phyloP scores from a whole-genome alignment of 345 rosid genomes.

The Boechera retrofracta region DNA sequence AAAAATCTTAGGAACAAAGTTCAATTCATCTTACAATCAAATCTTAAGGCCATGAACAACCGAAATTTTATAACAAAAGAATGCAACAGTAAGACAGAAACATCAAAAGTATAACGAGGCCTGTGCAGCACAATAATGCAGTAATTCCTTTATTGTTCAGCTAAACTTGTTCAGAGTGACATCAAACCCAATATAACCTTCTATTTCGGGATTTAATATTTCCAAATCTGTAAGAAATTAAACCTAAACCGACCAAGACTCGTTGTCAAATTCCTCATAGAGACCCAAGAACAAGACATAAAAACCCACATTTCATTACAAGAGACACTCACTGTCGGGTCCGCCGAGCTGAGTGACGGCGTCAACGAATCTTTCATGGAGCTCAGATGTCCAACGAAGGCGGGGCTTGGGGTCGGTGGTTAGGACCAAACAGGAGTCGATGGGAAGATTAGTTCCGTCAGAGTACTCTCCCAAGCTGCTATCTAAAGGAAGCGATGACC shows the following conservation, averaged over 20 bases:
- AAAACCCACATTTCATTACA: not conserved
- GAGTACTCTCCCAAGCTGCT: conserved; percentile 53
- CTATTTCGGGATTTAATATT: not conserved
- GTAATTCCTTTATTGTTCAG: not conserved
- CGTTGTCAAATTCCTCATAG: not conserved
- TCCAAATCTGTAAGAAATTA: not conserved
- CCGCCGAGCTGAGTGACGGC: conserved; percentile 96
- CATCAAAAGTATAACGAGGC: too few relatives aligned
- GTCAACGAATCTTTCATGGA: conserved; percentile 91
- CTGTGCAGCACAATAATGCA: not conserved
- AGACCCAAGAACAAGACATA: not conserved
- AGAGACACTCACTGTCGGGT: conserved; percentile 71
- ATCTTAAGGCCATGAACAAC: too few relatives aligned
- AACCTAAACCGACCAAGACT: not conserved
- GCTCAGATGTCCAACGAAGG: conserved; percentile 96
- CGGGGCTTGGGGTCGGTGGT: conserved; percentile 97
- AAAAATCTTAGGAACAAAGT: too few relatives aligned
- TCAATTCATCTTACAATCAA: too few relatives aligned
- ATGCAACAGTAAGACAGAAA: too few relatives aligned
- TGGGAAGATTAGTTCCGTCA: conserved; percentile 70
- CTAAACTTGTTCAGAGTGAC: not conserved
- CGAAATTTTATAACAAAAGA: too few relatives aligned
- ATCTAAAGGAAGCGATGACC: conserved; percentile 74
- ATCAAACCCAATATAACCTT: not conserved
- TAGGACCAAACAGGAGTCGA: conserved; percentile 80